Base-by-base conservation (phyloP, 257 asterid genomes). In the Ocimum tenuiflorum region DNA sequence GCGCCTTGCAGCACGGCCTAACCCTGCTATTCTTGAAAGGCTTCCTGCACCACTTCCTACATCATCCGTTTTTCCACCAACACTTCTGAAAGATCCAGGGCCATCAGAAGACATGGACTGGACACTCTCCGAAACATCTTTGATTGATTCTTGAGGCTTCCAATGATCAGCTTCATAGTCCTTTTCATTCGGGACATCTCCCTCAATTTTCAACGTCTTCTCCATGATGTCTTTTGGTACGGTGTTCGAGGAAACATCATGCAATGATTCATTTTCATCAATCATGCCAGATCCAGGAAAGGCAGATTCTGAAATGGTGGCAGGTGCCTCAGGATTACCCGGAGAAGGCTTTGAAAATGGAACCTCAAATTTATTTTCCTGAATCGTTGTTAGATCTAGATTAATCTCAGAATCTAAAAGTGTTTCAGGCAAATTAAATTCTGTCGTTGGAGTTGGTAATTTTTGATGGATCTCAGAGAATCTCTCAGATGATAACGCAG, bases 1-100 rank as follows among this genome's bases (percentile, higher is more conserved):
- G 57, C 95, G 91, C 83, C 99, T 82, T 27, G 89, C 97, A 35
- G 99, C 89, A 59, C 97, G 96, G 19, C 99, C 97, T 63, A 94
- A 83, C 58, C 99, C 97, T 36, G 84, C 95, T 71, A 88, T 61
- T 75, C 95, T 83, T 2, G 97, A 94, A 31, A 90, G 91, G 56
- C 97, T 90, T 63, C 96, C 96, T 0, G 91, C 59, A 15, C 97
- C 95, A 67, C 96, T 90, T 67, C 97, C 99, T 8, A 76, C 62
- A 47, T 90, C 96, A 23, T 88, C 99, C 39, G 58, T 55, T 78
- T 79, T 88, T 24, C 89, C 95, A 68, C 87, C 52, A 63, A 79
- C 75, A 75, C 94, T 94, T 82, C 82, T 83, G 70, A 80, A 82
- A 23, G 97, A 90, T 67, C 86, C 95, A 6, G 99, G 82, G 49